Evolutionary conservation across 2,329 filamentous ascomycete species (phyloP).

Genomic region (Aspergillus thermomutatus): DNA sequence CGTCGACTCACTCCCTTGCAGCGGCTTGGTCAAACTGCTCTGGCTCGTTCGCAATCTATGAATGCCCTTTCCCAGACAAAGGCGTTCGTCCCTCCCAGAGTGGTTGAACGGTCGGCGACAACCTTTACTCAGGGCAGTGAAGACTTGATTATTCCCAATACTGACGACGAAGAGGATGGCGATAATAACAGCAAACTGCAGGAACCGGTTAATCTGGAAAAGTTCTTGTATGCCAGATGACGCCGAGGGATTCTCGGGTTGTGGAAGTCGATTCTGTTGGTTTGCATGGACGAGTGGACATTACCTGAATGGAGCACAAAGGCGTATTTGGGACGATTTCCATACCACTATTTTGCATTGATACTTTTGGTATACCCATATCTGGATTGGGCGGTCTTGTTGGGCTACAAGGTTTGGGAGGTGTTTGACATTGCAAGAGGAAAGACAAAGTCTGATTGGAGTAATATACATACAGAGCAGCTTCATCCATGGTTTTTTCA

Average conservation of each 20-base stretch:
- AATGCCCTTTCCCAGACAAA: conserved; percentile 22
- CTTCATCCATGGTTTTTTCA: not conserved
- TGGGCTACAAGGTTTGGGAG: not conserved
- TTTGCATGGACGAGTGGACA: not conserved
- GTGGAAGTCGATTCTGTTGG: conserved; percentile 4
- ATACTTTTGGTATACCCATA: not conserved
- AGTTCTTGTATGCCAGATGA: conserved; percentile 9
- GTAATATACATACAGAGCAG: not conserved
- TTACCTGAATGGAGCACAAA: not conserved
- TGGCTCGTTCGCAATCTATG: conserved; percentile 37
- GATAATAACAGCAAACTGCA: conserved; percentile 6
- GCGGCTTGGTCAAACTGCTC: conserved; percentile 38
- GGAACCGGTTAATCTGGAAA: conserved; percentile 19
- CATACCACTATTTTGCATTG: not conserved
- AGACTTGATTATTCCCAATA: conserved; percentile 50
- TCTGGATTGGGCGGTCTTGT: not conserved
- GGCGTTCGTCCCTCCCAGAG: not conserved
- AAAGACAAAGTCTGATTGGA: not conserved
- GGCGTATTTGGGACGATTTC: not conserved
- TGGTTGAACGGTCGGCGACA: conserved; percentile 12
- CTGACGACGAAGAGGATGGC: conserved; percentile 42
- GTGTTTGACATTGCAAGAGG: not conserved
- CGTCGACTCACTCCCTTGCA: conserved; percentile 37
- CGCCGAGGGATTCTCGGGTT: conserved; percentile 38
- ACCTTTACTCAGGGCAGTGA: conserved; percentile 45